Percentiles rank a stretch among this genome's conserved stretches.
Conservation (phyloP, 371 early-diverging fungal genomes). For the Mucor mucedo region DNA sequence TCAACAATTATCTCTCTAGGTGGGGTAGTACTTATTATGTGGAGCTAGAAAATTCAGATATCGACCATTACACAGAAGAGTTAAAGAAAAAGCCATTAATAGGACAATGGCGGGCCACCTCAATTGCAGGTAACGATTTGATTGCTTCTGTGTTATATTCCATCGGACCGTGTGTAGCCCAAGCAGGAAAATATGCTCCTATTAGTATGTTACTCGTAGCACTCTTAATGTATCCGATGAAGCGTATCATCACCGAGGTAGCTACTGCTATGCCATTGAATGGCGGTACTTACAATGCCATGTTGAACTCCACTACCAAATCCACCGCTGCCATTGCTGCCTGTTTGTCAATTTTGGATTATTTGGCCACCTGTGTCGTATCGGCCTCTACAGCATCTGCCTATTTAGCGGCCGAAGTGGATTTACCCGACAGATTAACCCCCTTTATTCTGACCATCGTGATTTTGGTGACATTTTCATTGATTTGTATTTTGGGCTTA, state of each 20-base stretch:
- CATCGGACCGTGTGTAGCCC: conserved; percentile 47
- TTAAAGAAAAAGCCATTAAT: conserved; percentile 25
- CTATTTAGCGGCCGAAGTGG: conserved; percentile 53
- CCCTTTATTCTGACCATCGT: conserved; percentile 50
- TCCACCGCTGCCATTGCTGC: conserved; percentile 57
- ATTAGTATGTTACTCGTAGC: conserved; percentile 55
- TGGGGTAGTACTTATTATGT: conserved; percentile 56
- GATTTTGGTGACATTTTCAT: conserved; percentile 45
- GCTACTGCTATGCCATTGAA: conserved; percentile 56
- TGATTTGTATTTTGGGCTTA: conserved; percentile 43
- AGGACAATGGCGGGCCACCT: conserved; percentile 56
- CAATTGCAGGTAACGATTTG: conserved; percentile 62
- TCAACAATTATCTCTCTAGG: conserved; percentile 10
- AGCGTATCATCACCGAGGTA: conserved; percentile 58
- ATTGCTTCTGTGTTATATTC: conserved; percentile 62
- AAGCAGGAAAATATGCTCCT: conserved; percentile 61
- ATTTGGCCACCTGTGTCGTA: conserved; percentile 61
- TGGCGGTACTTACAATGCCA: conserved; percentile 59
- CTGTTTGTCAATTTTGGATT: conserved; percentile 53
- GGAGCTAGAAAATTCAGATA: conserved; percentile 39
- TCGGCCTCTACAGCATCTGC: conserved; percentile 61
- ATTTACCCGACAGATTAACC: conserved; percentile 28
- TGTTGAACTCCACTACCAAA: conserved; percentile 55
- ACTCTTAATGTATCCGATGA: conserved; percentile 56
- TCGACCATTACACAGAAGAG: conserved; percentile 19